These are phyloP conservation scores for Diplocarpon rosae DNA, from an alignment of 2,329 filamentous ascomycete genomes.

Conservation along the genomic window DNA sequence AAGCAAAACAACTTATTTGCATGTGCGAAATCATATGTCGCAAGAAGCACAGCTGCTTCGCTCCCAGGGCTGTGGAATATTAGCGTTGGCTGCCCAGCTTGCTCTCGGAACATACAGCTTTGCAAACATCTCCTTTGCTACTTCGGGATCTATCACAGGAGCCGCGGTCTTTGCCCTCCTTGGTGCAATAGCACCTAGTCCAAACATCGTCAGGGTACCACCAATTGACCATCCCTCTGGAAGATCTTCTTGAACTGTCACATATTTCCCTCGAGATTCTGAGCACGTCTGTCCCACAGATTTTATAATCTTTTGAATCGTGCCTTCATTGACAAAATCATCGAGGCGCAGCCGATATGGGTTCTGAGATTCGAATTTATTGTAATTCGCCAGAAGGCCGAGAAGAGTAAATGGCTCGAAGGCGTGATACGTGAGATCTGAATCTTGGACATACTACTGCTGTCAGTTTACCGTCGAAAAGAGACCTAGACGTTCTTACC, in stretches of 20 bases:
- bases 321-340: constrained; percentile 87
- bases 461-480: constrained; percentile 4
- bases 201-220: constrained; percentile 72
- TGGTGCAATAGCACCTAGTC: constrained; percentile 64
- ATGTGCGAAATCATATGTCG: constrained; percentile 86
- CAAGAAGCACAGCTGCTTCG: constrained; percentile 69
- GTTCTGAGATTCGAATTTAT: constrained; percentile 98
- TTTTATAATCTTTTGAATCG: constrained; percentile 71
- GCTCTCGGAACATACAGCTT: constrained; percentile 49
- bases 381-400: constrained; percentile 89
- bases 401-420: constrained; percentile 72
- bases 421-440: constrained; percentile 49
- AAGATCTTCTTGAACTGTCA: constrained; percentile 79
- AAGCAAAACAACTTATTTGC: constrained; percentile 93
- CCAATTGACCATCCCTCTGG: constrained; percentile 82
- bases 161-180: constrained; percentile 55
- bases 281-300: constrained; percentile 66
- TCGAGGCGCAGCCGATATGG: constrained; percentile 85
- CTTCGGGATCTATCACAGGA: constrained; percentile 60
- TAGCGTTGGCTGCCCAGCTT: constrained; percentile 8
- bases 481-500: constrained; percentile 38
- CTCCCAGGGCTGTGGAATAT: constrained; percentile 53
- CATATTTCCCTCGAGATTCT: constrained; percentile 60
- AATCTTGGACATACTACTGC: constrained; percentile 66
- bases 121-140: constrained; percentile 70